Evolutionary conservation across 805 yeast genomes (phyloP), one percentile per base, ranked within the genome.

Genomic region (Pichia eremophila): DNA sequence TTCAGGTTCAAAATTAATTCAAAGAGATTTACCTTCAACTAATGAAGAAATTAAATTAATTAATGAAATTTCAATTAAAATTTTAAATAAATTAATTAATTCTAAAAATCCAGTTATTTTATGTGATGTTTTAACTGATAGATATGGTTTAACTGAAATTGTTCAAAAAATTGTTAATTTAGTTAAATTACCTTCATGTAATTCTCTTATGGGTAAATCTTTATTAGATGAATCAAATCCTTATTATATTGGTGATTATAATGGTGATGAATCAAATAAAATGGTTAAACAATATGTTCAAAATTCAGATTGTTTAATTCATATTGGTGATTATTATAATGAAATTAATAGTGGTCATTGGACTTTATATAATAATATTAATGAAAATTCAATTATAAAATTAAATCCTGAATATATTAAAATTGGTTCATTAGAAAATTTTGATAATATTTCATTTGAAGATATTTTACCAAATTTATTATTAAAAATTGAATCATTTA

Each of bases 341-440:
- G 93, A 84, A 61, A 76, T 80, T 51, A 85, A 84, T 58, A 73
- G 83, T 22, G 91, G 91, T 9, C 78, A 77, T 46, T 78, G 75
- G 65, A 62, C 85, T 5, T 68, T 77, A 22, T 64, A 62, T 44
- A 46, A 58, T 29, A 69, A 66, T 9, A 69, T 79, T 45, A 54
- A 64, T 9, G 67, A 67, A 44, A 66, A 70, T n/a, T 61, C 67
- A 45, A 48, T 74, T 18, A 65, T 84, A 50, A 58, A 72, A 32
- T 58, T 84, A 43, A 78, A 78, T 54, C 78, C 83, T 8, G 73
- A 73, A 44, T 75, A 75, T 53, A 65, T 79, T 47, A 68, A 70
- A 46, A 67, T 83, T 53, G 73, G 71, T 38, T 67, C 25, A 22
- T 22, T 70, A 8, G 46, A 64, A 61, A 46, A 48, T 57, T 45